Evolutionary conservation across 2,329 filamentous ascomycete genomes (phyloP).

Genomic region (Fonsecaea monophora): DNA sequence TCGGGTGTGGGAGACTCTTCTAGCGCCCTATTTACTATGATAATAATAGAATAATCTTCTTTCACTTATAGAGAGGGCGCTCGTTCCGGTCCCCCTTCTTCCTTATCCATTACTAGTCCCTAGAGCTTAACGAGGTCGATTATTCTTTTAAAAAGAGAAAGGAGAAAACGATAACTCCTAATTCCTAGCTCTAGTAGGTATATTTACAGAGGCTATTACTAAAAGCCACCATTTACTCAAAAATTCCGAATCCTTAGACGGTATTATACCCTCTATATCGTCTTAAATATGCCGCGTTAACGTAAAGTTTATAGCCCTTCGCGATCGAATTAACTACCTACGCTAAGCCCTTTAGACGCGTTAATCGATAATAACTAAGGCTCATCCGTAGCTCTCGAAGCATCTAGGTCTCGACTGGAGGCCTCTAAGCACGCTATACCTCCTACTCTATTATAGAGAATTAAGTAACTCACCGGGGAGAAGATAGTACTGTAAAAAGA

Average conservation of each 20-base stretch:
- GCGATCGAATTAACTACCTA: constrained; percentile 5
- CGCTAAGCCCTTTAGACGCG: constrained; percentile 13
- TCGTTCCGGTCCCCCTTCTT: constrained; percentile 10
- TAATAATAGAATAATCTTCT: constrained; percentile 10
- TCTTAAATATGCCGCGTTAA: too few relatives aligned
- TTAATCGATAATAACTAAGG: constrained; percentile 20
- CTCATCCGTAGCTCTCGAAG: constrained; percentile 19
- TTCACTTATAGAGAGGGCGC: constrained; percentile 4
- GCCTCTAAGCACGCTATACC: constrained; percentile 17
- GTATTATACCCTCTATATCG: too few relatives aligned
- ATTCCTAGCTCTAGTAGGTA: too few relatives aligned
- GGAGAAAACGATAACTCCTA: too few relatives aligned
- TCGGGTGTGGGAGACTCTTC: too few relatives aligned
- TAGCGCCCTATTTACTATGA: too few relatives aligned
- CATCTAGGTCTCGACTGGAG: constrained; percentile 21
- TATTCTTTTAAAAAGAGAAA: too few relatives aligned
- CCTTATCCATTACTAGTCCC: neutral
- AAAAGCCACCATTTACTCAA: too few relatives aligned
- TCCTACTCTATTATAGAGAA: constrained; percentile 19
- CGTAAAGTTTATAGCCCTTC: too few relatives aligned
- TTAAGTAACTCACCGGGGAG: constrained; percentile 20
- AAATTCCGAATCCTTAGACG: too few relatives aligned
- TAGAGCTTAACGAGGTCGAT: too few relatives aligned
- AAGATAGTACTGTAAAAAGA: constrained; percentile 20
- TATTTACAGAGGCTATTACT: too few relatives aligned